phyloP scores from a whole-genome alignment of 164 flowering plant genomes.

The Annona squamosa region DNA sequence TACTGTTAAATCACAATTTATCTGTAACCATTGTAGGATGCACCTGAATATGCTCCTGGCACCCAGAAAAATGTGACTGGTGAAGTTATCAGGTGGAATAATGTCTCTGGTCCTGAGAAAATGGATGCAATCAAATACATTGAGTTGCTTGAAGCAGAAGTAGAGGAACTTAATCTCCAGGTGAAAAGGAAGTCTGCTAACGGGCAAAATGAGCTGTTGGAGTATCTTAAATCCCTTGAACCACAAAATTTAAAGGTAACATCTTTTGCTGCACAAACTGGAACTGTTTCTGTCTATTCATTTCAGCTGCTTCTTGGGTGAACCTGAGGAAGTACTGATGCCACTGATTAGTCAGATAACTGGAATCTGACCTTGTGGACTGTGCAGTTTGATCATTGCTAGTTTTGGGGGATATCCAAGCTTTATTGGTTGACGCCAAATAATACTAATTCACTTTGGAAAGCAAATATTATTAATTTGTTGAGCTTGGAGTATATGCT shows the following conservation, averaged over 20 bases:
- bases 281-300: no score
- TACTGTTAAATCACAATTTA: not conserved
- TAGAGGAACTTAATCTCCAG: constrained; percentile 83
- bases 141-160: constrained; percentile 91
- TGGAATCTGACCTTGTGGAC: no score
- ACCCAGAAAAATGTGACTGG: constrained; percentile 94
- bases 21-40: constrained; percentile 43
- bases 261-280: no score
- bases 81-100: constrained; percentile 94
- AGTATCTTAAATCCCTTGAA: constrained; percentile 84
- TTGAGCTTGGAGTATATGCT: no score
- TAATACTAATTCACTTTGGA: no score
- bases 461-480: no score
- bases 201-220: constrained; percentile 83
- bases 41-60: constrained; percentile 85
- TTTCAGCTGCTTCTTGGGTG: no score
- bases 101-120: constrained; percentile 81
- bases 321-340: no score
- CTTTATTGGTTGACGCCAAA: no score
- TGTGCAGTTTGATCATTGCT: no score
- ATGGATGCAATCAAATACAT: constrained; percentile 89
- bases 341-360: no score
- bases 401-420: no score
- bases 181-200: constrained; percentile 60
- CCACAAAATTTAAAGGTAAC: constrained; percentile 91